Evolutionary conservation across 2,329 filamentous ascomycete genomes (phyloP), one percentile per base, ranked within the genome.

Genomic region (Colletotrichum sp.): DNA sequence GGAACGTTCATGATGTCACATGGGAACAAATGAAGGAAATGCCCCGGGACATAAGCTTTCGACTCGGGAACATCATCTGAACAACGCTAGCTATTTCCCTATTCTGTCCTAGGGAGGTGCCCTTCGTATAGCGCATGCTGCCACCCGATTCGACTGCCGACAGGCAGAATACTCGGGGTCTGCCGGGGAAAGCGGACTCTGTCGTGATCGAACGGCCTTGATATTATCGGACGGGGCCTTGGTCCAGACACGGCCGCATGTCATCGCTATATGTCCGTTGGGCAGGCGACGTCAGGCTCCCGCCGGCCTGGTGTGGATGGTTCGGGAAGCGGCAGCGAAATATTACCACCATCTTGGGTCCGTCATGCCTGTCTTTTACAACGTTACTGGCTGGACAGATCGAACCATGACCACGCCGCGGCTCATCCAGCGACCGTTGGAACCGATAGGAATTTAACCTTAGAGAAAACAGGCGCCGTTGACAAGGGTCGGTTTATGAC

Each of bases 61-160:
- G 59, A 26, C 72, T 15, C 21, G 52, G 36, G 15, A 44, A 64
- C n/a, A 49, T 71, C 67, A 49, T 75, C 72, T 75, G 67, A 71
- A 75, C 13, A 60, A 30, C 16, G 6, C 28, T 8, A 65, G 24
- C 18, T 44, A 10, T 21, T n/a, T 55, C 21, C 39, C 55, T 18
- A n/a, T 16, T 10, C 16, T n/a, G 6, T 18, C 44, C n/a, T 52
- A 16, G 24, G 16, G n/a, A 5, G 32, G 30, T 32, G 64, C 36
- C 21, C 36, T 26, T 26, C 39, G 12, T 16, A 64, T 55, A 18
- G 24, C 30, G 30, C 28, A n/a, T n/a, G 9, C 6, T 57, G 36
- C 55, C 39, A 39, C 10, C 64, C 55, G 65, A 68, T 62, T 28
- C 16, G 28, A 68, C 28, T 36, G 28, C 55, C 12, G 24, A 18